These are phyloP conservation scores for Fusarium nisikadoi DNA, from an alignment of 2,329 filamentous ascomycete species.

Conservation along the genomic window DNA sequence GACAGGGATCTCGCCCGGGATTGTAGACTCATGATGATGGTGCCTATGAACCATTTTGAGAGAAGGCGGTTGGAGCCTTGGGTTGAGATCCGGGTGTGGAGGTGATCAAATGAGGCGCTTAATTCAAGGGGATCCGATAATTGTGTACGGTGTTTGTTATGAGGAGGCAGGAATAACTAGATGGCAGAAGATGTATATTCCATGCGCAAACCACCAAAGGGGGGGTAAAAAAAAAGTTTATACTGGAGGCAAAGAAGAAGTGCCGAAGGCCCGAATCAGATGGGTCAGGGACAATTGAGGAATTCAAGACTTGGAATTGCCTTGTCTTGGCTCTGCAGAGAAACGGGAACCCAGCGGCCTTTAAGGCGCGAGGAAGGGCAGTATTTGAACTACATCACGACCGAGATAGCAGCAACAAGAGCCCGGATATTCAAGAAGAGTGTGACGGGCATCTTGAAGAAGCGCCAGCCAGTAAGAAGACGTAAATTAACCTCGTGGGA, in stretches of 20 bases:
- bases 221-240: conserved; percentile 4
- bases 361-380: conserved; percentile 33
- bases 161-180: not conserved
- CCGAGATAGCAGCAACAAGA: conserved; percentile 21
- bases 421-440: conserved; percentile 28
- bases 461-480: conserved; percentile 39
- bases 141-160: not conserved
- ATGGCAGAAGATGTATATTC: conserved; percentile 2
- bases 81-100: not conserved
- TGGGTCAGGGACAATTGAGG: conserved; percentile 9
- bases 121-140: not conserved
- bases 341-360: not conserved
- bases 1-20: conserved; percentile 64
- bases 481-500: conserved; percentile 42
- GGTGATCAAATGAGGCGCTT: not conserved
- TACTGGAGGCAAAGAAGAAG: conserved; percentile 20
- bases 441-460: conserved; percentile 28
- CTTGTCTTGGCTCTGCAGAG: conserved; percentile 20
- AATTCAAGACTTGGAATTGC: conserved; percentile 18
- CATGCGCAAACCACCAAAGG: conserved; percentile 16
- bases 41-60: conserved; percentile 45
- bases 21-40: conserved; percentile 48
- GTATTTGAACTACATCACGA: conserved; percentile 41
- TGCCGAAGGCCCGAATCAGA: conserved; percentile 5
- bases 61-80: conserved; percentile 9